Conservation (phyloP, 2,329 filamentous ascomycete genomes). For the Thelonectria discophora region DNA sequence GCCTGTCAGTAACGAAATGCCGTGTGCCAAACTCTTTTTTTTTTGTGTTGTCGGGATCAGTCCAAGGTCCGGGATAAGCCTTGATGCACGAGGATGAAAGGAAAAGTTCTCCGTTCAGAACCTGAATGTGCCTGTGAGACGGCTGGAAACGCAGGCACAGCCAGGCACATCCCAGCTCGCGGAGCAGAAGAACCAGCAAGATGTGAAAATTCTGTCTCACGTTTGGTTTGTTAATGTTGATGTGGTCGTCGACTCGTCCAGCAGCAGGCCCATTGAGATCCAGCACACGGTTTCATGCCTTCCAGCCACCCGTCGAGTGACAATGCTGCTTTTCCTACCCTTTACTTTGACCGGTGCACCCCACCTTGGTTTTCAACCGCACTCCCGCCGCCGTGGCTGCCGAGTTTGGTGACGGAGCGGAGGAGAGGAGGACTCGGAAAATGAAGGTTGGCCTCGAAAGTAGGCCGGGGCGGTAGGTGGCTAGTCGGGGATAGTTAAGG, state of each 20-base stretch:
- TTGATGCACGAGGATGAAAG: constrained; percentile 11
- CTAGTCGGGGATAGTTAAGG: constrained; percentile 13
- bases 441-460: constrained; percentile 21
- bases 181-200: constrained; percentile 6
- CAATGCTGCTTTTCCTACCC: constrained; percentile 12
- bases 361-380: constrained; percentile 10
- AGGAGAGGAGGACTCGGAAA: constrained; percentile 20
- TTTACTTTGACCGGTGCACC: constrained; percentile 15
- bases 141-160: constrained; percentile 24
- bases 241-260: constrained; percentile 20
- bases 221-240: constrained; percentile 31
- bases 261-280: constrained; percentile 3
- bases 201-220: constrained; percentile 26
- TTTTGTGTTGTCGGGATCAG: constrained; percentile 19
- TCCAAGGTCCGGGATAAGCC: constrained; percentile 14
- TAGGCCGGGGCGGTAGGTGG: constrained; percentile 20
- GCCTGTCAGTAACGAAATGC: constrained; percentile 14
- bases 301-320: constrained; percentile 15
- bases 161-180: constrained; percentile 35
- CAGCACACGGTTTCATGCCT: constrained; percentile 20
- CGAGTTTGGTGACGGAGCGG: constrained; percentile 16
- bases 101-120: constrained; percentile 9
- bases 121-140: constrained; percentile 13
- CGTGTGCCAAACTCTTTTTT: neutral
- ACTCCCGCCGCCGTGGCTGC: constrained; percentile 25